phyloP scores from a whole-genome alignment of 768 basidiomycete genomes.

The Trichaptum fuscoviolaceum region DNA sequence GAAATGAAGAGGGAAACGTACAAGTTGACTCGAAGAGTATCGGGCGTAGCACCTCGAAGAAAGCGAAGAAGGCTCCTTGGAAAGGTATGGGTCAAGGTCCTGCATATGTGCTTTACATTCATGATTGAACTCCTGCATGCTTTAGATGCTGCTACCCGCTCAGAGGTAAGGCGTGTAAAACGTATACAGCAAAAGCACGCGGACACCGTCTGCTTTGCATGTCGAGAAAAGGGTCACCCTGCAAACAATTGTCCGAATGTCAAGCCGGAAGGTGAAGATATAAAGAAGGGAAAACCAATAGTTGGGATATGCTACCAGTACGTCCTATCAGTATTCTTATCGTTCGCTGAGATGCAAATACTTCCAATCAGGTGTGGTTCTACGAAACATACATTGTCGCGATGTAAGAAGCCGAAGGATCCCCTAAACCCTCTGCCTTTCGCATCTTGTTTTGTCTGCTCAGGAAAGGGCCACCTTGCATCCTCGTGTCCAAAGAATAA shows the following conservation, averaged over 20 bases:
- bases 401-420: constrained; percentile 64
- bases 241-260: constrained; percentile 73
- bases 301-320: constrained; percentile 73
- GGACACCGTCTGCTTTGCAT: constrained; percentile 78
- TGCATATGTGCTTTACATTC: background rate
- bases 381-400: constrained; percentile 68
- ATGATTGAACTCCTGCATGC: background rate
- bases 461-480: constrained; percentile 77
- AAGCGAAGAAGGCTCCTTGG: constrained; percentile 21
- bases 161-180: constrained; percentile 59
- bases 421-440: constrained; percentile 69
- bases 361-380: constrained; percentile 66
- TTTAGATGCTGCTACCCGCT: constrained; percentile 23
- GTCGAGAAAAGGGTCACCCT: constrained; percentile 77
- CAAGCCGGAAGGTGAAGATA: constrained; percentile 19
- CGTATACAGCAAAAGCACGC: constrained; percentile 54
- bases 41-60: constrained; percentile 17
- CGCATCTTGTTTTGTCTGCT: constrained; percentile 91
- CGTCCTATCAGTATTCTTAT: constrained; percentile 16
- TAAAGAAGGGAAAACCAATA: constrained; percentile 19
- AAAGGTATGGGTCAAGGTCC: constrained; percentile 13
- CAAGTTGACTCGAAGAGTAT: constrained; percentile 19
- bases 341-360: background rate
- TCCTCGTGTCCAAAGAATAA: constrained; percentile 78
- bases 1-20: constrained; percentile 18